Percentiles rank a stretch among this genome's conserved stretches.
phyloP scores from a whole-genome alignment of 1,139 yeast genomes.

The Saccharomyces hybrid region DNA sequence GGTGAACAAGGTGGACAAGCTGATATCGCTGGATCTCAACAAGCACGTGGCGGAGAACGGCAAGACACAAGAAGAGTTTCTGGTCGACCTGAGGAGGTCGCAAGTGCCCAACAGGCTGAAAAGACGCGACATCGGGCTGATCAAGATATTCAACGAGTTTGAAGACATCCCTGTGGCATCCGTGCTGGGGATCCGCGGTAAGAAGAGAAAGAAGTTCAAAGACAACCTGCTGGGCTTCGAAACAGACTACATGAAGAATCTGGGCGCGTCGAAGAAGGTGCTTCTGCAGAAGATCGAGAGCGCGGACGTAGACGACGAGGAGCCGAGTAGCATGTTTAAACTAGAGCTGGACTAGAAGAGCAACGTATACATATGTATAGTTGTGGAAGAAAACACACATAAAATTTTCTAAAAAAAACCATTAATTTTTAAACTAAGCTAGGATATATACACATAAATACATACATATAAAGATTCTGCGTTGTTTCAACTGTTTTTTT shows the following conservation, averaged over 20 bases:
- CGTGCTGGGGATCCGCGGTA: slow-evolving; percentile 32
- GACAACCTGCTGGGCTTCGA: slow-evolving; percentile 31
- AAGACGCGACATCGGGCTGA: slow-evolving; percentile 27
- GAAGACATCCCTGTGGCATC: slow-evolving; percentile 32
- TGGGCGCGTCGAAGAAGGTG: slow-evolving; percentile 21
- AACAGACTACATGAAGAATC: slow-evolving; percentile 25
- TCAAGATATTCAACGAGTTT: slow-evolving; percentile 28
- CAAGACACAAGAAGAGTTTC: slow-evolving; percentile 18
- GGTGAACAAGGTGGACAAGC: slow-evolving; percentile 9
- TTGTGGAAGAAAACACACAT: background rate
- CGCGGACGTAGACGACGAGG: slow-evolving; percentile 5
- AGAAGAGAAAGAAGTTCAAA: slow-evolving; percentile 29
- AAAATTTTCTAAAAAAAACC: background rate
- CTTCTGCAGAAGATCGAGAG: slow-evolving; percentile 8
- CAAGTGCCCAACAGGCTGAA: slow-evolving; percentile 19
- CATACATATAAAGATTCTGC: background rate
- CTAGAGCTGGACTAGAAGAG: background rate
- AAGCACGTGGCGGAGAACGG: slow-evolving; percentile 8
- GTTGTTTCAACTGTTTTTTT: background rate
- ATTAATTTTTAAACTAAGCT: background rate
- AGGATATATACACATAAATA: background rate
- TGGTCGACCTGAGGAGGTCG: slow-evolving; percentile 15
- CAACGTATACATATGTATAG: background rate
- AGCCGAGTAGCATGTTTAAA: background rate
- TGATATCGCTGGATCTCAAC: slow-evolving; percentile 13